Evolutionary conservation across 176 grass and related monocot species (phyloP), one percentile per base, ranked within the genome.

Genomic region (Ensete glaucum): DNA sequence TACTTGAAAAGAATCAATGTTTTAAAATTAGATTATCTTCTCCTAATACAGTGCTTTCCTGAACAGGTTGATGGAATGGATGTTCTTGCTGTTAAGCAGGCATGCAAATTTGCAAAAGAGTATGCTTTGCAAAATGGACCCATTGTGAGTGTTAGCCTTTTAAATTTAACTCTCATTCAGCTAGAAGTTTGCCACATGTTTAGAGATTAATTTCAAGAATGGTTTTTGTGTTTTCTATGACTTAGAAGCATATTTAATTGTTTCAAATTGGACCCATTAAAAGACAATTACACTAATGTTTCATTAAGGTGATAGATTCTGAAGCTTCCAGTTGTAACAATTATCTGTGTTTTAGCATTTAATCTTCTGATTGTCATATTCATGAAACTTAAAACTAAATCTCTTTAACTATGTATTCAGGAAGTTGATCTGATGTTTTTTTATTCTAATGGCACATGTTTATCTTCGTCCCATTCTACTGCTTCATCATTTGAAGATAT

Each of bases 41-140:
- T 52, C 26, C 51, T 85, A 49, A 17, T 59, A 74, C 19, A 26
- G 27, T 82, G 53, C 81, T 29, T 60, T 54, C 13, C 9, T 17
- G 74, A 59, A 81, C 50, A 93, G 95, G 88, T 98, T 13, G 95
- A 98, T 85, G 95, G 95, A 54, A 98, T 91, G 95, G 85, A 93
- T 82, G 91, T 87, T 52, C 80, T 93, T 64, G 90, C 95, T 73
- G 88, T 98, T 1, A 98, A 98, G 69, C 90, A 93, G 54, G 95
- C 95, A 55, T 89, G 86, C 52, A 98, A 82, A 85, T 98, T 89
- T 64, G 95, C 90, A 21, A 98, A 98, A 73, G 82, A 98, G 53
- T 34, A 93, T 73, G 90, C 60, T 75, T 84, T 93, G 3, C 72
- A 79, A 71, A 91, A 91, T 74, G 95, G 95, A 72, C 90, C 90